These are phyloP conservation scores for Furcasterigmium furcatum DNA, from an alignment of 2,329 filamentous ascomycete species.

Conservation along the genomic window DNA sequence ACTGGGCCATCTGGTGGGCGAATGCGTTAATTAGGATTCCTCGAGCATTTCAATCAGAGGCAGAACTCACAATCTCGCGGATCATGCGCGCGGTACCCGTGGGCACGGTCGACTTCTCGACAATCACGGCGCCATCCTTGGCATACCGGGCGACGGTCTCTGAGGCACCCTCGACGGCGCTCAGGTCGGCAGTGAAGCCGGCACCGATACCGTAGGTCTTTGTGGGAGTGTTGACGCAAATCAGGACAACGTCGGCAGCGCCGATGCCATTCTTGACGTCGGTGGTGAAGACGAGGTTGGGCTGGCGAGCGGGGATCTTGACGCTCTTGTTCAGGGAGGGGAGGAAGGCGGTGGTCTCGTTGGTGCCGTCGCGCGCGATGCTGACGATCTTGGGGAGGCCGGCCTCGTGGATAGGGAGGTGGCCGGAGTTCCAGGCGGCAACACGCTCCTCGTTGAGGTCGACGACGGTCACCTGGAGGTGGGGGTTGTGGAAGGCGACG, in stretches of 20 bases:
- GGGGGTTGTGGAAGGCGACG: slow-evolving; percentile 69
- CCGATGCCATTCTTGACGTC: slow-evolving; percentile 59
- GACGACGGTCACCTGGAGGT: slow-evolving; percentile 70
- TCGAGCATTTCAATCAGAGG: too few relatives aligned
- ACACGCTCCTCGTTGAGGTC: slow-evolving; percentile 66
- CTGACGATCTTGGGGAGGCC: slow-evolving; percentile 66
- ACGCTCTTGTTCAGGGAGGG: slow-evolving; percentile 30
- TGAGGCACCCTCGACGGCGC: slow-evolving; percentile 67
- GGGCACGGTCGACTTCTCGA: slow-evolving; percentile 80
- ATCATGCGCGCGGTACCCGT: slow-evolving; percentile 71
- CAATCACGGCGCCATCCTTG: slow-evolving; percentile 66
- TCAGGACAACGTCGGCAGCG: slow-evolving; percentile 70
- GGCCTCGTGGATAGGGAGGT: slow-evolving; percentile 75
- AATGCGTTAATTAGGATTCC: too few relatives aligned
- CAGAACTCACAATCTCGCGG: slow-evolving; percentile 56
- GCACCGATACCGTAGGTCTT: slow-evolving; percentile 68
- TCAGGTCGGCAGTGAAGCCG: slow-evolving; percentile 70
- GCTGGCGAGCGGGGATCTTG: slow-evolving; percentile 39
- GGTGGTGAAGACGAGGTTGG: slow-evolving; percentile 73
- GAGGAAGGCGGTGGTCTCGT: slow-evolving; percentile 33
- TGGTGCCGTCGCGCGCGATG: slow-evolving; percentile 57
- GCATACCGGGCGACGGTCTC: slow-evolving; percentile 65
- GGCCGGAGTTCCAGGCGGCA: slow-evolving; percentile 67
- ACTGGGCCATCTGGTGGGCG: slow-evolving; percentile 44
- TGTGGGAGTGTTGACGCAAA: slow-evolving; percentile 78